Base-by-base conservation (phyloP, 306 rosid species). In the Prunus padus region DNA sequence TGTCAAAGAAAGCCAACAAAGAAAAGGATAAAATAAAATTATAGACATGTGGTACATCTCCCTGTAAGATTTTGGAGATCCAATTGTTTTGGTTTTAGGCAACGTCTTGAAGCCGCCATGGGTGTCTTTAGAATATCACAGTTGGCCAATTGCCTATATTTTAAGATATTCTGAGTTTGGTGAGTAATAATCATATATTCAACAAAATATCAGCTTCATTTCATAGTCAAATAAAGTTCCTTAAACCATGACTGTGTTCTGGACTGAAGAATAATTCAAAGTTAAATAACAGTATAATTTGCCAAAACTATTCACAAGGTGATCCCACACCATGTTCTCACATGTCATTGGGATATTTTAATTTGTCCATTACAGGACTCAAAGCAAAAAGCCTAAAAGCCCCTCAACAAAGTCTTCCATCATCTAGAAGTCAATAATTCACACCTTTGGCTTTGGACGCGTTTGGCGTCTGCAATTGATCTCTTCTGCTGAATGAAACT, bases 341-440 rank as follows among this genome's bases (percentile, higher is more conserved):
- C 42, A 37, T 37, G 42, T 37, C 42, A 37, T 37, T 3, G 15
- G 51, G 15, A 11, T 13, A 11, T 46, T 46, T 51, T 37, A 0
- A 6, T 37, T 22, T 57, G 64, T 57, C 31, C 3, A 55, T 3
- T 10, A n/a, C 42, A 8, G 6, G 9, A 4, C 28, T 16, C 47
- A 8, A 15, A 18, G 73, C 16, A 50, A 52, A 51, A 70, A 8
- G 5, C 7, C 11, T 33, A 31, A 18, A 70, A 4, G 47, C 11
- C 52, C 63, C 62, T 70, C 30, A n/a, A 0, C 30, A 20, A 65
- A 42, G 70, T 65, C 70, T 18, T 52, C 42, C 3, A 69, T 69
- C 61, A 18, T 69, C 73, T 50, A 69, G 45, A 69, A 69, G 73
- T 49, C 73, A 69, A 37, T 37, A 37, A 37, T 37, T 37, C 42